A percentile compares a stretch with the other conserved stretches of the same genome.
phyloP scores from a whole-genome alignment of 139 green algal species.

The Micractinium conductrix region DNA sequence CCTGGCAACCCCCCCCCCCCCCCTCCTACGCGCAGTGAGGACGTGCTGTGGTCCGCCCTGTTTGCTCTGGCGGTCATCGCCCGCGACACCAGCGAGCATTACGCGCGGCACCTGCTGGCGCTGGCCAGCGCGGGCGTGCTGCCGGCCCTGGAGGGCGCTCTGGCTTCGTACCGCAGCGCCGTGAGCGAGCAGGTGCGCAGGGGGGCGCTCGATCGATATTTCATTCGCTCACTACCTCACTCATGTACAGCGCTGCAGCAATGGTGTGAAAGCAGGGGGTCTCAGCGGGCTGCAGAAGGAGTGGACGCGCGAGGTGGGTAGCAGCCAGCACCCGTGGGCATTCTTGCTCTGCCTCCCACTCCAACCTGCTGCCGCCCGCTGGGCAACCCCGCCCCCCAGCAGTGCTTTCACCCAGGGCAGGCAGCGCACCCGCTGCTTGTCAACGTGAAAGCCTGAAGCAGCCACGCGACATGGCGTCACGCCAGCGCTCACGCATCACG shows the following conservation, averaged over 20 bases:
- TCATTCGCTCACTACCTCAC: background rate
- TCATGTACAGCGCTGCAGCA: too few relatives aligned
- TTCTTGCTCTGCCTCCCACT: too few relatives aligned
- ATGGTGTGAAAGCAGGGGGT: too few relatives aligned
- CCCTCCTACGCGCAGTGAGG: constrained; percentile 2
- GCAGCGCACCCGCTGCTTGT: too few relatives aligned
- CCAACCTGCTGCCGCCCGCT: too few relatives aligned
- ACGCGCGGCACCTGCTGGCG: constrained; percentile 20
- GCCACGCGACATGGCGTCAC: too few relatives aligned
- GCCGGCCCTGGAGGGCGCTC: constrained; percentile 32
- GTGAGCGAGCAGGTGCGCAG: constrained; percentile 1
- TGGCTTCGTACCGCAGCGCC: constrained; percentile 10
- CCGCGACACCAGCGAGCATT: constrained; percentile 45
- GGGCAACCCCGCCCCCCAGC: too few relatives aligned
- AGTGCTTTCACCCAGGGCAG: too few relatives aligned
- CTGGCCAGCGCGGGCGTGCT: constrained; percentile 44
- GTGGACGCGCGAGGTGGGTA: too few relatives aligned
- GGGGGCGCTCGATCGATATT: background rate
- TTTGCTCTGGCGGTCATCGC: constrained; percentile 57
- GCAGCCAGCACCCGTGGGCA: too few relatives aligned
- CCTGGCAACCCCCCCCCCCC: background rate
- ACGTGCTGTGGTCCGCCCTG: constrained; percentile 24
- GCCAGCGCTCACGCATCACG: background rate
- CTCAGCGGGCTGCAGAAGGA: too few relatives aligned
- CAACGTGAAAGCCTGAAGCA: background rate